Base-by-base conservation (phyloP, 2,329 filamentous ascomycete genomes). In the Blastomyces parvus region DNA sequence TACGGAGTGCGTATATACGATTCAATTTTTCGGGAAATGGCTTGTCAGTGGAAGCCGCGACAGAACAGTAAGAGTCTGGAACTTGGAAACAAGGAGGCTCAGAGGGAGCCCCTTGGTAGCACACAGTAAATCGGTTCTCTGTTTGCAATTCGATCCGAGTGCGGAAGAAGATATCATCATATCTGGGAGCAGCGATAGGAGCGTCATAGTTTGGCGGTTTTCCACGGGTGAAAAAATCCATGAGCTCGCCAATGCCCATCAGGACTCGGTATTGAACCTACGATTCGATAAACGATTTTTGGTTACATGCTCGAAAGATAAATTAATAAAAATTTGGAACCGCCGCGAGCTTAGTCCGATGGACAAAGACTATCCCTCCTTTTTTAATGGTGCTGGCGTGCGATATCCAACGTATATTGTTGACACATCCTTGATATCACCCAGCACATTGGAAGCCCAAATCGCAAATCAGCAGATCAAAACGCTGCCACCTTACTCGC, bases 291-390 rank as follows among this genome's bases (percentile, higher is more conserved):
- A 90, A 67, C 85, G 90, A 9, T 95, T 95, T 66, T 82, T 99
- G 3, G 91, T 97, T 14, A 99, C 94, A 0, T 97, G 94, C 71
- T 97, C 93, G 59, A 99, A 99, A 74, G 94, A 99, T 75, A 95
- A 92, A 75, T 88, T 88, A 0, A 96, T 99, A 80, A 97, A 97
- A 75, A 87, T 99, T 22, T 99, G 96, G 84, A 97, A 93, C 73
- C 86, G 94, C 5, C 82, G 80, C 22, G 81, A 86, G 22, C 78
- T 96, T n/a, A 78, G 73, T 55, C 75, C 76, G 3, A 72, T 74
- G 36, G 77, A 80, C 66, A 71, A 76, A 30, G 72, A 80, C 62
- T 80, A 80, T 67, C 78, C 80, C 33, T 63, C 74, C 66, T 61
- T 82, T 70, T 65, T 74, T 69, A 67, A 76, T 46, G 73, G 78